Evolutionary conservation across 2,329 filamentous ascomycete genomes (phyloP), one percentile per base, ranked within the genome.

Genomic region (Lomentospora prolificans): DNA sequence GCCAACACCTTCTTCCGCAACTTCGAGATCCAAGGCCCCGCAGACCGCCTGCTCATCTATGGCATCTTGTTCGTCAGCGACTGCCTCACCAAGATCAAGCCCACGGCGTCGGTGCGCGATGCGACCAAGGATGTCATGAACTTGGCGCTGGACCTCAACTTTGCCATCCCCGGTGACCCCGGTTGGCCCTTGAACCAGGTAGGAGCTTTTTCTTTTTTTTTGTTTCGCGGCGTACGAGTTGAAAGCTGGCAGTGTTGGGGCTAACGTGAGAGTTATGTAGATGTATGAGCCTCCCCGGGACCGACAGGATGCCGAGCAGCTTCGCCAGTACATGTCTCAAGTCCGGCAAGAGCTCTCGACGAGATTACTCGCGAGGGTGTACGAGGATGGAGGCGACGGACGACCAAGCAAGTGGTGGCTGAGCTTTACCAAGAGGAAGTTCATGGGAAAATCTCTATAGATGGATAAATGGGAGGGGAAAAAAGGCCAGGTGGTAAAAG

Each of bases 1-100:
- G 92, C 94, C 65, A 97, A 99, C 77, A 96, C 92, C 58, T 92
- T 99, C 73, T 99, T 97, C 80, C 88, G 94, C 66, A 99, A 97
- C 80, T 99, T 99, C 66, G 94, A 97, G 78, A 95, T 97, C 76
- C 92, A 96, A 74, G 94, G 94, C 12, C 88, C 90, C 25, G 92
- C 94, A 57, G 94, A 99, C 73, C 82, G 94, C 41, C 84, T 97
- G 66, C 80, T 99, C 62, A 91, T 97, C 66, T 99, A 99, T 75
- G 92, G 92, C 60, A 99, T 96, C 69, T 80, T 95, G 68, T 97
- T 92, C 72, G 81, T 97, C 65, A 92, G 86, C 72, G 91, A 97
- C 71, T 91, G 90, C 65, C 75, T 99, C 68, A 77, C 79, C 65
- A 95, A 94, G 79, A 90, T 97, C 67, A 89, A 86, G 74, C 86